Conservation (phyloP, 768 basidiomycete genomes). For the Pleurotus cornucopiae region DNA sequence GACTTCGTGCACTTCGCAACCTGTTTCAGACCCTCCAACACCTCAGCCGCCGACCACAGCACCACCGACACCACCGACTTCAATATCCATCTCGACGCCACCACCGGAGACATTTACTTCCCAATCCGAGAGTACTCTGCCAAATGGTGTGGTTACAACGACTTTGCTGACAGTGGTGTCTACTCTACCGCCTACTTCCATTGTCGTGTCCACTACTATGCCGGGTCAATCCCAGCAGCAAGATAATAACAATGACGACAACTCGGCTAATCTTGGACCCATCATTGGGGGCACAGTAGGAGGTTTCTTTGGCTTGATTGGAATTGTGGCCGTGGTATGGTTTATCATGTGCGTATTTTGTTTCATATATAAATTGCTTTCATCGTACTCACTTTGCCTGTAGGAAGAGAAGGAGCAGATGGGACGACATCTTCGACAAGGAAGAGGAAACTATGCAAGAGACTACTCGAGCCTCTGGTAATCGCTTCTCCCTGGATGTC, state of each 20-base stretch:
- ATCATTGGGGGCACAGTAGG: conserved; percentile 54
- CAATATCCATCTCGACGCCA: conserved; percentile 19
- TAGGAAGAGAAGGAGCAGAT: conserved; percentile 36
- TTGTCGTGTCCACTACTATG: conserved; percentile 20
- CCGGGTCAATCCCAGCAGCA: conserved; percentile 9
- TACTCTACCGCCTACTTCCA: conserved; percentile 25
- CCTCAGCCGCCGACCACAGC: conserved; percentile 9
- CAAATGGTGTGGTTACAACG: conserved; percentile 35
- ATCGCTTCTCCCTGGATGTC: conserved; percentile 24
- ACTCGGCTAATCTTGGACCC: conserved; percentile 30
- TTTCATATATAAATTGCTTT: conserved; percentile 6
- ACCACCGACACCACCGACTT: conserved; percentile 9
- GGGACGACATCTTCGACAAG: conserved; percentile 51
- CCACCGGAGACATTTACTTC: conserved; percentile 27
- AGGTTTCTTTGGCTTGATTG: conserved; percentile 48
- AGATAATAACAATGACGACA: conserved; percentile 6
- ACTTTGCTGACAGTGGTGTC: conserved; percentile 32
- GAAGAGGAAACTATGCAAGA: conserved; percentile 29
- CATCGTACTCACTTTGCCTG: conserved; percentile 11
- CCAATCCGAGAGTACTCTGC: conserved; percentile 29
- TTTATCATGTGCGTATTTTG: conserved; percentile 39
- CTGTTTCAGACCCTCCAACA: conserved; percentile 8
- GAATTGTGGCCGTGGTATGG: conserved; percentile 42
- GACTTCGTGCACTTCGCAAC: conserved; percentile 24
- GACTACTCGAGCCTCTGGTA: conserved; percentile 17